A percentile compares a stretch with the other conserved stretches of the same genome.
phyloP scores from a whole-genome alignment of 140 eudicot species.

The Erigeron philadelphicus region DNA sequence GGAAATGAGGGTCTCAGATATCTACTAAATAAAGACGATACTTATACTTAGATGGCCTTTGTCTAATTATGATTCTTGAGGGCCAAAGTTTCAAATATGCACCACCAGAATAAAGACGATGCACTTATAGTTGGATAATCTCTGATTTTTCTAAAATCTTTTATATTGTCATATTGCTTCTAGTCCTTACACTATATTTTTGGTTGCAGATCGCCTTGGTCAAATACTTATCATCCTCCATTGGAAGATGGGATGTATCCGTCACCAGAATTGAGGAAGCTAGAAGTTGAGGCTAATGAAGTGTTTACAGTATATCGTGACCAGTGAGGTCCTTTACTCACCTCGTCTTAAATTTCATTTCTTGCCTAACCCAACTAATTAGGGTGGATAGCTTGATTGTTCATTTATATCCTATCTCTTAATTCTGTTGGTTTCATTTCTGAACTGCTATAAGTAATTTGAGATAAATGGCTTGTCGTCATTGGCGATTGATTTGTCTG shows the following conservation, averaged over 20 bases:
- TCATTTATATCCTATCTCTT: neutral
- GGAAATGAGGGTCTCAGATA: neutral
- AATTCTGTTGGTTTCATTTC: neutral
- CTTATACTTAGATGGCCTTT: neutral
- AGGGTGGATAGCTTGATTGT: neutral
- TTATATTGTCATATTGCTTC: conserved; percentile 11
- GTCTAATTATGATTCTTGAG: conserved; percentile 8
- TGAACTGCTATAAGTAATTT: conserved; percentile 11
- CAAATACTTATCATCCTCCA: conserved; percentile 86
- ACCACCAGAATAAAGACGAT: neutral
- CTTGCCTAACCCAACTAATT: neutral
- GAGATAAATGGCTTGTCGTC: conserved; percentile 22
- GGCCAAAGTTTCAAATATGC: neutral
- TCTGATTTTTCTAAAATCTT: neutral
- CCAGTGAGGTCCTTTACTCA: conserved; percentile 99
- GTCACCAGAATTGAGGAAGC: conserved; percentile 76
- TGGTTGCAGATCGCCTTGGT: conserved; percentile 86
- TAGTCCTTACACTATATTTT: conserved; percentile 6
- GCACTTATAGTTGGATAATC: neutral
- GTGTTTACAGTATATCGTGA: conserved; percentile 88
- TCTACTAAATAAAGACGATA: neutral
- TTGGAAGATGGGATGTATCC: conserved; percentile 80
- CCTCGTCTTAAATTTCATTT: conserved; percentile 36
- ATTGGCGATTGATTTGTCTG: conserved; percentile 25
- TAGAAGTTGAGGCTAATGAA: conserved; percentile 93